phyloP scores from a whole-genome alignment of 1,284 basidiomycete species.

The Trametes hirsuta region DNA sequence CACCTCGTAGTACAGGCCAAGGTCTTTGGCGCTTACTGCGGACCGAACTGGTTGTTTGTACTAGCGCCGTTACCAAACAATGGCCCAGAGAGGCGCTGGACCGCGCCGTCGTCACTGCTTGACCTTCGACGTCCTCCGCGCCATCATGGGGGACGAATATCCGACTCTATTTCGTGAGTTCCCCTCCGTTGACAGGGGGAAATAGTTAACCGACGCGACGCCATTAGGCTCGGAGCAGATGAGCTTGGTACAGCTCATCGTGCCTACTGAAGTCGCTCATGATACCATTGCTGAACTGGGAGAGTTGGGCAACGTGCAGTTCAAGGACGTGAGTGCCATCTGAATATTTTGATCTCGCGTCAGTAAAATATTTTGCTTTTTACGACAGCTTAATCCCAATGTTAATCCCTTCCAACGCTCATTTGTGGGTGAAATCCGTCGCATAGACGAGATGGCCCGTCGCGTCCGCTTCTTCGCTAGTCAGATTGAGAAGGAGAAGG shows the following conservation, averaged over 20 bases:
- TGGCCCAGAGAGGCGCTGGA: not conserved
- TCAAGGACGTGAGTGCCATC: conserved; percentile 85
- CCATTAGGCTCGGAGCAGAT: conserved; percentile 87
- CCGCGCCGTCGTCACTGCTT: conserved; percentile 11
- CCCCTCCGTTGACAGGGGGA: not conserved
- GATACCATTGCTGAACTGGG: conserved; percentile 95
- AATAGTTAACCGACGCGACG: conserved; percentile 20
- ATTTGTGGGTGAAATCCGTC: conserved; percentile 94
- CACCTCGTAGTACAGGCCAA: too few relatives aligned
- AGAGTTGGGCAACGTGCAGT: conserved; percentile 95
- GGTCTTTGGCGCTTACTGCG: too few relatives aligned
- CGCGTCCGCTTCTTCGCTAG: conserved; percentile 88
- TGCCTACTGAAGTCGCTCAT: conserved; percentile 97
- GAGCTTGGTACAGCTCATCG: conserved; percentile 98
- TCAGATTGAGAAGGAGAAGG: conserved; percentile 88
- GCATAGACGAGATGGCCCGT: conserved; percentile 95
- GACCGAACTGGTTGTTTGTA: conserved; percentile 8
- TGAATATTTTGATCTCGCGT: not conserved
- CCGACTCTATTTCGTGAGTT: conserved; percentile 84
- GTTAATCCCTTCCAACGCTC: conserved; percentile 99
- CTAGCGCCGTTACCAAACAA: conserved; percentile 14
- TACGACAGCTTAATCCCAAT: conserved; percentile 84
- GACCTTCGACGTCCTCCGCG: conserved; percentile 19
- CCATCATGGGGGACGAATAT: conserved; percentile 71
- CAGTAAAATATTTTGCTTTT: conserved; percentile 7